Base-by-base conservation (phyloP, 2,329 filamentous ascomycete genomes). In the Chrysoporthe cubensis region DNA sequence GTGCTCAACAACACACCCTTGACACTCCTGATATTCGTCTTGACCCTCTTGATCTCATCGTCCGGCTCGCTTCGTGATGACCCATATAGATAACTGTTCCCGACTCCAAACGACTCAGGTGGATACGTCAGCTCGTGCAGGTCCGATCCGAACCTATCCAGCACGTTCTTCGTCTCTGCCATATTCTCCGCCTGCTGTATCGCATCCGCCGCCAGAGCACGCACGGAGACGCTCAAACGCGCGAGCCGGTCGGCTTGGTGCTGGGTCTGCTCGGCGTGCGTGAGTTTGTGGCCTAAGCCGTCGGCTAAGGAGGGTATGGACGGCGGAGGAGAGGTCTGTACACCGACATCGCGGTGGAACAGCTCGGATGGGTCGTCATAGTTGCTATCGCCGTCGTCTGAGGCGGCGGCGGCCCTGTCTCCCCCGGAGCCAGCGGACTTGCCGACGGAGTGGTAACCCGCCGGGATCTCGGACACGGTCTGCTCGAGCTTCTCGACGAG, bases 321-420 rank as follows among this genome's bases (percentile, higher is more conserved):
- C 2, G 82, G 76, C 0, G 80, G 80, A 1, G 83, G 83, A 0
- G 88, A 89, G 0, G 92, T 96, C 78, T 96, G 92, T 1, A 92
- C 91, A 71, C 91, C 91, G 69, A 93, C 86, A 75, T 96, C 92
- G 58, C 91, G 88, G 77, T 94, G 91, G 79, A 93, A 96, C 70
- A 94, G 86, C 77, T 95, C 92, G 0, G 90, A 89, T 0, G 92
- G 92, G 73, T 90, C 88, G 69, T 86, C 85, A 67, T 80, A 82
- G 37, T 83, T 84, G 73, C 81, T 84, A 56, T 76, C 73, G 43
- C 76, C 76, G 18, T 72, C 71, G 5, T 66, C 70, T 13, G 67
- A 66, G 42, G 26, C 37, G 40, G 71, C 58, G 9, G 71, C 50
- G 56, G 75, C 44, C 34, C 26, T 70, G 26, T 67, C 67, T 40